Base-by-base conservation (phyloP, 2,329 filamentous ascomycete species). In the Alternaria arborescens region DNA sequence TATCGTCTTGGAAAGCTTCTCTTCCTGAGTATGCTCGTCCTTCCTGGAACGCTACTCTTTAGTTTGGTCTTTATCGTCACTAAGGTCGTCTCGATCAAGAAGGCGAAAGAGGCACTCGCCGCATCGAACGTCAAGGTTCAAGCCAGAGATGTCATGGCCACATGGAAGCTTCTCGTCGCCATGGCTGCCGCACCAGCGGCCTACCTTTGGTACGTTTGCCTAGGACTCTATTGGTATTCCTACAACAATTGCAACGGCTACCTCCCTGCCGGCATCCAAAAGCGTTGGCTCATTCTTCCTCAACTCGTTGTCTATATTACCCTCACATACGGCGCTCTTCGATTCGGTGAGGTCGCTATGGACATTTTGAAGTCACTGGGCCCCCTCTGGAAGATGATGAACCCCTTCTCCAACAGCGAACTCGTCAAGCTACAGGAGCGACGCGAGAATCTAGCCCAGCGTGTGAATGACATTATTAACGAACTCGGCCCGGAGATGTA, bases 301-400 rank as follows among this genome's bases (percentile, higher is more conserved):
- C 91, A 93, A 51, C 89, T 92, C 82, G 84, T 92, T 48, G 82
- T 96, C 67, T 97, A 97, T 83, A 91, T 94, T 6, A 86, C 89
- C 24, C 91, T 97, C 70, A 97, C 94, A 0, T 97, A 97, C 78
- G 94, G 93, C 5, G 93, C 95, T 7, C 88, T 99, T 53, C 90
- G 95, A 11, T 97, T 98, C 68, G 95, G 95, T 47, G 95, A 99
- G 81, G 90, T 97, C n/a, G 95, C 94, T 53, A 97, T 99, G 93
- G 95, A 99, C 75, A 97, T 99, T 57, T 83, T 95, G 82, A 99
- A 98, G 80, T 98, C 94, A 0, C 86, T 99, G 16, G 88, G 93
- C 10, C 95, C 95, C 6, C 86, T 99, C 10, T 83, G 97, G 46
- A 84, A 97, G 34, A 95, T 92, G 66, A 85, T 98, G 72, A 91